Conservation (phyloP, 2,329 filamentous ascomycete genomes). For the Epichloe typhina region DNA sequence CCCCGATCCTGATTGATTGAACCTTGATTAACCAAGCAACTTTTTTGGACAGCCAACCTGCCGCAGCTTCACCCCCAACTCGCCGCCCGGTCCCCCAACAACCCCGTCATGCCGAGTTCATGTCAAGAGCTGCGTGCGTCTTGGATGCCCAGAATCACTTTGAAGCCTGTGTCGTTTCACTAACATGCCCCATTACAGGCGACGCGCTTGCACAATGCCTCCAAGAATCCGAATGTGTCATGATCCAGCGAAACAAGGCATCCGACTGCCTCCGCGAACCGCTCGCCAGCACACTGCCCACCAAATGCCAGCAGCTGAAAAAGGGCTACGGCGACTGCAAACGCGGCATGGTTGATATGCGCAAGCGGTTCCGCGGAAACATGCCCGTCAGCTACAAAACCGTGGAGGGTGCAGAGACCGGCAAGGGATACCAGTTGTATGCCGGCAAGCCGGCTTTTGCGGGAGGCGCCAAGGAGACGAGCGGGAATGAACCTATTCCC, state of each 20-base stretch:
- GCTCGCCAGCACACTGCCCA: slow-evolving; percentile 68
- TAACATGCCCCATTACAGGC: slow-evolving; percentile 38
- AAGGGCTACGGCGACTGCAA: slow-evolving; percentile 92
- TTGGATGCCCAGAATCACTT: too few relatives aligned
- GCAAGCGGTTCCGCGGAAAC: slow-evolving; percentile 93
- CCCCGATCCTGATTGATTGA: too few relatives aligned
- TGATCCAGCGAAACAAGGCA: slow-evolving; percentile 77
- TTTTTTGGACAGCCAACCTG: not conserved
- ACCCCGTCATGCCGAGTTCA: slow-evolving; percentile 65
- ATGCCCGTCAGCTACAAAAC: slow-evolving; percentile 59
- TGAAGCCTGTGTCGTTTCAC: not conserved
- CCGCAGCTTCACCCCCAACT: not conserved
- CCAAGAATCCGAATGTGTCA: slow-evolving; percentile 91
- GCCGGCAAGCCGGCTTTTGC: slow-evolving; percentile 61
- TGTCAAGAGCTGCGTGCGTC: slow-evolving; percentile 89
- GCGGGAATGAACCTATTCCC: slow-evolving; percentile 50
- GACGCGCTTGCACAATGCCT: slow-evolving; percentile 88
- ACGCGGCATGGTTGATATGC: slow-evolving; percentile 94
- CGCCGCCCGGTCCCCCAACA: not conserved
- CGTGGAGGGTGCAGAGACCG: slow-evolving; percentile 40
- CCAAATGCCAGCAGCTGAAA: slow-evolving; percentile 82
- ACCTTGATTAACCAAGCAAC: not conserved
- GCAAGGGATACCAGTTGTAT: slow-evolving; percentile 59
- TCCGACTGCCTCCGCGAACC: slow-evolving; percentile 80
- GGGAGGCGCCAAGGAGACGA: slow-evolving; percentile 49